phyloP scores from a whole-genome alignment of 2,329 filamentous ascomycete genomes.

The Cladosporium sp. region DNA sequence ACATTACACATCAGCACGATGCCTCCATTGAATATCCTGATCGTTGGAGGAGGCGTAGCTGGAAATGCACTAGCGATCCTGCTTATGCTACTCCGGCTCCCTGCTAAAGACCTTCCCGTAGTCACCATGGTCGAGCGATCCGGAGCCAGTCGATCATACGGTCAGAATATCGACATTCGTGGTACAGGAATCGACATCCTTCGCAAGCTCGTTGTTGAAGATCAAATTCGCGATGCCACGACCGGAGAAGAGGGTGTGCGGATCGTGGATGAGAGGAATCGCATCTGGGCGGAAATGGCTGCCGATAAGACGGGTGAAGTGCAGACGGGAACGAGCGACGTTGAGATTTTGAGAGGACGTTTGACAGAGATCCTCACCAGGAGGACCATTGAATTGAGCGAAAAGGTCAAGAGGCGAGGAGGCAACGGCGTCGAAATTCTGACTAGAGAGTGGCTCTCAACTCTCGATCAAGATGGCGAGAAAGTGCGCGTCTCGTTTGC shows the following conservation, averaged over 20 bases:
- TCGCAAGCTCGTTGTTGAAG: constrained; percentile 27
- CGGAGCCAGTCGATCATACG: constrained; percentile 16
- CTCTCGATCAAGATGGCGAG: constrained; percentile 22
- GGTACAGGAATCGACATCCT: constrained; percentile 26
- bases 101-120: constrained; percentile 16
- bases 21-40: constrained; percentile 22
- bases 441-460: constrained; percentile 25
- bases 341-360: constrained; percentile 29
- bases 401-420: constrained; percentile 20
- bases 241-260: constrained; percentile 29
- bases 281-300: constrained; percentile 18
- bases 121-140: constrained; percentile 30
- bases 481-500: constrained; percentile 24
- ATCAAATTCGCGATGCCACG: constrained; percentile 19
- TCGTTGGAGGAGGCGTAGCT: constrained; percentile 26
- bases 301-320: constrained; percentile 26
- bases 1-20: background rate
- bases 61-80: constrained; percentile 24
- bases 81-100: constrained; percentile 18
- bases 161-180: constrained; percentile 33
- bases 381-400: constrained; percentile 19
- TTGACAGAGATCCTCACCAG: constrained; percentile 22
- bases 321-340: constrained; percentile 27
- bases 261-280: constrained; percentile 25
- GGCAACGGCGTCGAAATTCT: constrained; percentile 26